Base-by-base conservation (phyloP, 75 land plant genomes). In the Cupressus sempervirens region DNA sequence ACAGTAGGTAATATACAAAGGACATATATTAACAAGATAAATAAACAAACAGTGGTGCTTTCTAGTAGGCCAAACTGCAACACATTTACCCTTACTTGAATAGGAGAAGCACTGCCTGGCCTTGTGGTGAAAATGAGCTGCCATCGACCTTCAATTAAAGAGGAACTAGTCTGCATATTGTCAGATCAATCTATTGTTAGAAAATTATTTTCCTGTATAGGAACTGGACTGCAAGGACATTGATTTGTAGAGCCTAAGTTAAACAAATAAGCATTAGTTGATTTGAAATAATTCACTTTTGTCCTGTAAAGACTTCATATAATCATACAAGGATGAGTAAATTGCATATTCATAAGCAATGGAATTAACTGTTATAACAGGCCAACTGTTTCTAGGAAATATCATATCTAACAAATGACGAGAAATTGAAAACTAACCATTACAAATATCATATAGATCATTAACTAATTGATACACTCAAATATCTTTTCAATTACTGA, bases 81-180 rank as follows among this genome's bases (percentile, higher is more conserved):
- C 29, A 8, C 46, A 20, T 20, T 35, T 86, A 74, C 16, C 0
- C 81, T 88, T 76, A 96, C 99, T 90, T 97, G 99, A 84, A 97
- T 97, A 15, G 96, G 96, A 46, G 99, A 97, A 80, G 99, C 99
- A 58, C 93, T 93, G 83, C 98, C 96, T 77, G 99, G 99, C 86
- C 99, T 93, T 29, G 98, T 97, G 56, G 99, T 96, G 86, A 93
- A 97, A 88, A 96, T 93, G 52, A 96, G 89, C 81, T 93, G 95
- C 98, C 99, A 97, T 6, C 93, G 79, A 23, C 99, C 99, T 90
- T 97, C 98, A 68, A 97, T 97, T 76, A 96, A 85, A 70, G 88
- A 87, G n/a, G 96, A 96, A 54, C 88, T 88, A 81, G 99, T 97
- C 99, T 97, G 94, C 54, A 86, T 35, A 76, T 43, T 65, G 18